Percentiles rank a stretch among this genome's conserved stretches.
These are phyloP conservation scores for Bassia scoparia DNA, from an alignment of 148 eudicot species.

Conservation along the genomic window DNA sequence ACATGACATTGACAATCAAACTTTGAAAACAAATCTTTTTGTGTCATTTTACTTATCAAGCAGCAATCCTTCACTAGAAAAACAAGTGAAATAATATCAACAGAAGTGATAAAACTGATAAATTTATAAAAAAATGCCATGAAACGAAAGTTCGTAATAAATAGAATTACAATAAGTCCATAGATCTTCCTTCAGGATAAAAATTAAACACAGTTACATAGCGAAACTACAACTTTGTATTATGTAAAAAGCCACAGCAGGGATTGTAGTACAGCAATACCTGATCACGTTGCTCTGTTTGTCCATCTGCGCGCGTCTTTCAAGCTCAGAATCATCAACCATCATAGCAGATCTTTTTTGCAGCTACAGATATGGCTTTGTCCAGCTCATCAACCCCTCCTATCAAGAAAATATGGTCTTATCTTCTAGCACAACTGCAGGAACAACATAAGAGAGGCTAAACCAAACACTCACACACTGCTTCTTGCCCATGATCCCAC, in stretches of 20 bases:
- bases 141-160: neutral
- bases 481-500: no score
- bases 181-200: no score
- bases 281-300: slow-evolving; percentile 75
- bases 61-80: neutral
- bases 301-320: slow-evolving; percentile 87
- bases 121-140: neutral
- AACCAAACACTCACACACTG: neutral
- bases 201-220: neutral
- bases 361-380: slow-evolving; percentile 77
- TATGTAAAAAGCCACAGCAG: neutral
- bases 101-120: neutral
- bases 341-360: slow-evolving; percentile 73
- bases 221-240: neutral
- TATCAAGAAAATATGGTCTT: slow-evolving; percentile 51
- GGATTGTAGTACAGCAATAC: slow-evolving; percentile 32
- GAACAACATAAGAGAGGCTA: neutral
- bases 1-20: neutral
- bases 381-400: slow-evolving; percentile 99
- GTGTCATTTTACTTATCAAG: neutral
- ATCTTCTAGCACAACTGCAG: slow-evolving; percentile 11
- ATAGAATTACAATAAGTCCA: neutral
- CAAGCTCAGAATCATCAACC: slow-evolving; percentile 71
- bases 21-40: neutral
- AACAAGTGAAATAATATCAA: neutral